phyloP scores from a whole-genome alignment of 139 green algal genomes.

The Chlorella sp. region DNA sequence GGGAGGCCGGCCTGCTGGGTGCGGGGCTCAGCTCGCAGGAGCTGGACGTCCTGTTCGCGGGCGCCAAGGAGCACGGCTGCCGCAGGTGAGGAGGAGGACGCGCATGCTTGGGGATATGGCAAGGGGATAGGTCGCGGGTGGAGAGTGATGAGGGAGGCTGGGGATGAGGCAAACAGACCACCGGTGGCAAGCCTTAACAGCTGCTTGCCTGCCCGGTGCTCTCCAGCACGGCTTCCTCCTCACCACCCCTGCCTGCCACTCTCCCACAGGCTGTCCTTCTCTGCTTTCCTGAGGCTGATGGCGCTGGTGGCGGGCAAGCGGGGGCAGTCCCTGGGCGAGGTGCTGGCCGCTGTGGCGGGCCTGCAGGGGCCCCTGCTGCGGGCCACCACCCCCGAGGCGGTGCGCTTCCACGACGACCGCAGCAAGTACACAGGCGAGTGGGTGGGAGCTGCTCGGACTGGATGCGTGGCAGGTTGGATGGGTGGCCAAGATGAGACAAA shows the following conservation, averaged over 20 bases:
- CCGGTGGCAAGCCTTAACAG: background rate
- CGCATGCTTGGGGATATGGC: background rate
- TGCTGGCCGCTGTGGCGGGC: background rate
- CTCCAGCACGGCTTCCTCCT: background rate
- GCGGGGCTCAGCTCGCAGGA: background rate
- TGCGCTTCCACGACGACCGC: conserved; percentile 14
- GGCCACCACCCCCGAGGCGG: background rate
- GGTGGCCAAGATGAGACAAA: background rate
- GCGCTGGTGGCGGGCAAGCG: conserved; percentile 8
- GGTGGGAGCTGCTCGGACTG: background rate
- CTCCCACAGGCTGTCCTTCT: conserved; percentile 2
- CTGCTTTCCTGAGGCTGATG: conserved; percentile 21
- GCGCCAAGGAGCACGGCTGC: background rate
- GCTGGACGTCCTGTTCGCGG: conserved; percentile 21
- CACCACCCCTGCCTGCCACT: too few species aligned
- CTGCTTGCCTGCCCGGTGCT: background rate
- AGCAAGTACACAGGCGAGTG: conserved; percentile 9
- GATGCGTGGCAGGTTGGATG: too few species aligned
- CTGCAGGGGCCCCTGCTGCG: background rate
- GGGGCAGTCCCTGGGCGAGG: background rate
- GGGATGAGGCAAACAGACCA: background rate
- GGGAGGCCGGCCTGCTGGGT: conserved; percentile 20
- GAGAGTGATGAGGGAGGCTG: background rate
- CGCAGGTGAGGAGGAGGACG: conserved; percentile 15
- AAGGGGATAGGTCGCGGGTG: too few species aligned